Evolutionary conservation across 345 rosid species (phyloP).

Genomic region (Salix purpurea): DNA sequence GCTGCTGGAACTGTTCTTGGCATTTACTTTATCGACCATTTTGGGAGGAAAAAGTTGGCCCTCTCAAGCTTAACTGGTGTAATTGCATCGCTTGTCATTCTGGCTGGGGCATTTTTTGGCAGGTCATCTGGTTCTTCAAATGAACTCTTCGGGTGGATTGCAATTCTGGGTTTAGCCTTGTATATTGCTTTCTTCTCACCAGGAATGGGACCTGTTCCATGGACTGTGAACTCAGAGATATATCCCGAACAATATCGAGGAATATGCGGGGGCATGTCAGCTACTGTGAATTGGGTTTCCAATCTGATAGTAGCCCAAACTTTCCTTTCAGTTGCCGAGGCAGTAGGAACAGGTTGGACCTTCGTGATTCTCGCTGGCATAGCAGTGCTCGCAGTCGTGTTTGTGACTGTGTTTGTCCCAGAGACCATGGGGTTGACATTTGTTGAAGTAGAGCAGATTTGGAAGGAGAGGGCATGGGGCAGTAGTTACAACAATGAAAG

Average conservation of each 20-base stretch:
- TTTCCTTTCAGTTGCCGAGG: conserved; percentile 63
- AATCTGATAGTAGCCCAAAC: conserved; percentile 76
- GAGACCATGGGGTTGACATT: conserved; percentile 91
- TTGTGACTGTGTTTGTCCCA: conserved; percentile 62
- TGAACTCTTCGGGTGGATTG: conserved; percentile 61
- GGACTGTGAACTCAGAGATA: conserved; percentile 93
- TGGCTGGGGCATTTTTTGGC: conserved; percentile 63
- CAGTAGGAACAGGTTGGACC: conserved; percentile 59
- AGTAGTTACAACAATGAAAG: conserved; percentile 33
- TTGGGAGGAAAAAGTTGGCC: conserved; percentile 76
- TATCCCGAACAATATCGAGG: conserved; percentile 87
- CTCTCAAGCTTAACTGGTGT: conserved; percentile 79
- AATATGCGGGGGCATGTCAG: conserved; percentile 93
- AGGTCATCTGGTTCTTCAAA: conserved; percentile 41
- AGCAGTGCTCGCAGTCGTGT: conserved; percentile 53
- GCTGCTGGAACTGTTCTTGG: conserved; percentile 83
- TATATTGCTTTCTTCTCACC: conserved; percentile 94
- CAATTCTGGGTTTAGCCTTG: conserved; percentile 66
- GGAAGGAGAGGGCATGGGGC: conserved; percentile 85
- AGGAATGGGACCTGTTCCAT: conserved; percentile 99
- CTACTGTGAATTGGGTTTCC: conserved; percentile 86
- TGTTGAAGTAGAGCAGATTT: conserved; percentile 72
- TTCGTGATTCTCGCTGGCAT: conserved; percentile 80
- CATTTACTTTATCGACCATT: conserved; percentile 76
- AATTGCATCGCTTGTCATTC: conserved; percentile 55